A percentile compares a stretch with the other conserved stretches of the same genome.
Evolutionary conservation across 495 filamentous ascomycete species (phyloP).

Genomic region (Neurospora sp.): DNA sequence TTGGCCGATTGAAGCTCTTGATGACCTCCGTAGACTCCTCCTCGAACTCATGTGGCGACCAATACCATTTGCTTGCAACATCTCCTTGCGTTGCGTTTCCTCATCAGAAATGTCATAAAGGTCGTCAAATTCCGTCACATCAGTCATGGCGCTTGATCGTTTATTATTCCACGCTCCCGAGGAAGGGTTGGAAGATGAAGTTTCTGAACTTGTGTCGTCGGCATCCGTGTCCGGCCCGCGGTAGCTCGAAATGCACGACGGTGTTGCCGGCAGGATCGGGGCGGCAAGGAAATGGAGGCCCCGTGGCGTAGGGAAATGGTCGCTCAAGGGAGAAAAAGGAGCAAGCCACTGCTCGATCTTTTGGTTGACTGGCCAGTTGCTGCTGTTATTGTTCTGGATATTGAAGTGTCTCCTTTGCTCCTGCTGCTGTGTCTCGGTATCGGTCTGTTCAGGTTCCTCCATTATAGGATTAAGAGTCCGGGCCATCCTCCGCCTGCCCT

Average conservation of each 20-base stretch:
- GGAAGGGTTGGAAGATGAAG: conserved; percentile 39
- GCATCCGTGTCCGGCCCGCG: conserved; percentile 22
- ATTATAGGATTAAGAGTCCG: conserved; percentile 77
- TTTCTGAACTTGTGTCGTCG: conserved; percentile 39
- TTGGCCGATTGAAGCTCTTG: conserved; percentile 12
- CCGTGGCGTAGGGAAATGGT: conserved; percentile 52
- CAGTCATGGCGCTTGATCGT: conserved; percentile 42
- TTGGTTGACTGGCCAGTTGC: conserved; percentile 28
- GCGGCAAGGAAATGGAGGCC: conserved; percentile 49
- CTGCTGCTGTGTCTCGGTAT: conserved; percentile 14
- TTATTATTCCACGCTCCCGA: conserved; percentile 40
- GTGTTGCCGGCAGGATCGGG: conserved; percentile 37
- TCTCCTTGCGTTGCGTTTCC: conserved; percentile 23
- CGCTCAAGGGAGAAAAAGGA: conserved; percentile 40
- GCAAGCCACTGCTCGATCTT: conserved; percentile 41
- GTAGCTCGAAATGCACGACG: conserved; percentile 27
- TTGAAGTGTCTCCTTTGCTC: conserved; percentile 10
- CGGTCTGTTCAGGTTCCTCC: conserved; percentile 47
- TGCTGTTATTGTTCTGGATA: not conserved
- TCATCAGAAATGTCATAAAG: conserved; percentile 78
- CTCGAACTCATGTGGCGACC: conserved; percentile 23
- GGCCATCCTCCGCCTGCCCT: conserved; percentile 51
- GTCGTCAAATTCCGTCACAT: conserved; percentile 66
- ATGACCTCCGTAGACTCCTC: conserved; percentile 10
- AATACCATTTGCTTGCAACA: conserved; percentile 25